These are phyloP conservation scores for Clavispora asparagi DNA, from an alignment of 805 yeast genomes.

Conservation along the genomic window DNA sequence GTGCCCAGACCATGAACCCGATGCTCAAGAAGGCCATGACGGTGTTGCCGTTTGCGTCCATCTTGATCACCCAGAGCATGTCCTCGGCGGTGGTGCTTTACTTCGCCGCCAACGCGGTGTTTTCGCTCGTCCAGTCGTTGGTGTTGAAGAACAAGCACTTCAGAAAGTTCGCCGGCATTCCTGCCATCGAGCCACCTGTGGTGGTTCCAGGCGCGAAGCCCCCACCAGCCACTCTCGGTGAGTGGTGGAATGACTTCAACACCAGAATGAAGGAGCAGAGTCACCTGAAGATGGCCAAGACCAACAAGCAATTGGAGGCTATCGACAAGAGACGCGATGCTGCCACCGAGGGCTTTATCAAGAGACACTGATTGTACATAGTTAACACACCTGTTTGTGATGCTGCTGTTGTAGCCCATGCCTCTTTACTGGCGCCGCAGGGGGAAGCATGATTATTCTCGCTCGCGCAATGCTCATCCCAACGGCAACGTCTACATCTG, in stretches of 20 bases:
- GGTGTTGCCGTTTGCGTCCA: slow-evolving; percentile 71
- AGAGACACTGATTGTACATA: slow-evolving; percentile 27
- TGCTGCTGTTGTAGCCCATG: no score
- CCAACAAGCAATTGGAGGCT: slow-evolving; percentile 34
- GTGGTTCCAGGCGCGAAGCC: slow-evolving; percentile 23
- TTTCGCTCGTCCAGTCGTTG: slow-evolving; percentile 68
- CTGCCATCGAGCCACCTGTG: slow-evolving; percentile 57
- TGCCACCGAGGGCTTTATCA: slow-evolving; percentile 30
- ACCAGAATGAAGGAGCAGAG: slow-evolving; percentile 27
- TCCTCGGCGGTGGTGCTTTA: slow-evolving; percentile 83
- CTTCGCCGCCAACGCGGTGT: slow-evolving; percentile 74
- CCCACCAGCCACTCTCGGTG: slow-evolving; percentile 29
- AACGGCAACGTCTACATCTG: background rate
- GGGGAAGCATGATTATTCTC: no score
- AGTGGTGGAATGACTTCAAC: slow-evolving; percentile 33
- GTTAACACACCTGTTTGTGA: background rate
- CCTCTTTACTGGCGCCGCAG: no score
- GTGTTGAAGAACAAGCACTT: slow-evolving; percentile 55
- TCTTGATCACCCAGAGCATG: slow-evolving; percentile 82
- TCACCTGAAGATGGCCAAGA: slow-evolving; percentile 27
- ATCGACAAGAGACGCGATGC: slow-evolving; percentile 29
- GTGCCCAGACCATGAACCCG: slow-evolving; percentile 62
- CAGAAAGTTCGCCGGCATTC: slow-evolving; percentile 53
- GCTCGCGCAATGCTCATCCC: no score
- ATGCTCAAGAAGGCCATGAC: slow-evolving; percentile 60